Evolutionary conservation across 371 early-diverging fungal genomes (phyloP).

Genomic region (Saksenaea oblongispora): DNA sequence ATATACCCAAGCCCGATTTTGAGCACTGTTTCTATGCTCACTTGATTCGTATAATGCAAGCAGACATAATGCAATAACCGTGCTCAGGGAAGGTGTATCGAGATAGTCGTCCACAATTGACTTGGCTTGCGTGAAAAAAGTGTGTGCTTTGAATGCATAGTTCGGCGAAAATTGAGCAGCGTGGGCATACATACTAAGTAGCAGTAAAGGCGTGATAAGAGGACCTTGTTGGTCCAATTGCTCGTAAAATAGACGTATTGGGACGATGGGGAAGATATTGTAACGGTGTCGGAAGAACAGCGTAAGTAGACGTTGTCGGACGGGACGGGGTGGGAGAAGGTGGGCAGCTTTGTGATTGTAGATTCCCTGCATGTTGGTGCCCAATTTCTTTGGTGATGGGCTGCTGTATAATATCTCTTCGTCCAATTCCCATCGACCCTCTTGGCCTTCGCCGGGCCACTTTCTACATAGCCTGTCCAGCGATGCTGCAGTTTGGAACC

Average conservation of each 20-base stretch:
- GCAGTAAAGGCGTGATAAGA: slow-evolving; percentile 22
- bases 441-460: slow-evolving; percentile 7
- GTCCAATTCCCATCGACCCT: slow-evolving; percentile 4
- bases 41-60: slow-evolving; percentile 4
- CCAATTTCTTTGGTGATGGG: neutral
- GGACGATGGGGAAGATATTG: slow-evolving; percentile 31
- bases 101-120: slow-evolving; percentile 15
- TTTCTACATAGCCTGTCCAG: slow-evolving; percentile 11
- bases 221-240: slow-evolving; percentile 31
- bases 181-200: slow-evolving; percentile 32
- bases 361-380: no score
- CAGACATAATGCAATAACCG: neutral
- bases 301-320: slow-evolving; percentile 16
- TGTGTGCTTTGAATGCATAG: slow-evolving; percentile 6
- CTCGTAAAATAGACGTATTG: slow-evolving; percentile 24
- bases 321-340: neutral
- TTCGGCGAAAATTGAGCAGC: slow-evolving; percentile 27
- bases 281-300: slow-evolving; percentile 29
- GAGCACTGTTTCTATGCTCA: neutral
- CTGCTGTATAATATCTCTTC: slow-evolving; percentile 12
- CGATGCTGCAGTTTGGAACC: neutral
- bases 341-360: neutral
- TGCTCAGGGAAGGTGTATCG: slow-evolving; percentile 22
- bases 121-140: slow-evolving; percentile 30
- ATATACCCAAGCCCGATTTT: slow-evolving; percentile 10